Evolutionary conservation across 1,139 yeast genomes (phyloP), one percentile per base, ranked within the genome.

Genomic region (Suhomyces choctaworum): DNA sequence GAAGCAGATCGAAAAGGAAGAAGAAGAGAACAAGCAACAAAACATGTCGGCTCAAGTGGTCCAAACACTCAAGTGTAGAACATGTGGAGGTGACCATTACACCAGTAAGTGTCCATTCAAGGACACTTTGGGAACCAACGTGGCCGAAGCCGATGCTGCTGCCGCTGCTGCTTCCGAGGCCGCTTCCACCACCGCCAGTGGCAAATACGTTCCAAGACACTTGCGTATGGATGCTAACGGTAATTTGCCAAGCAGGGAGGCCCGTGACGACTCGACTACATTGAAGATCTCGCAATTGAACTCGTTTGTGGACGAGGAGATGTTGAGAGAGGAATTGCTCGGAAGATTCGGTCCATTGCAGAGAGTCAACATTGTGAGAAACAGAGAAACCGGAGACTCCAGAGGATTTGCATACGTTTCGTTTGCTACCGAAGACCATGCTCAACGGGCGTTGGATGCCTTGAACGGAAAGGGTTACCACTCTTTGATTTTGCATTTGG

Each of bases 391-490:
- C 21, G 95, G 96, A 46, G 84, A 84, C 62, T 86, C 96, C 39
- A 84, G 92, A 70, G 99, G 99, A 51, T 82, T 90, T 64, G 98
- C 98, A n/a, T 92, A 88, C 62, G 95, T 90, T 47, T 83, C 94
- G 39, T 90, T 86, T 65, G 77, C 75, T 32, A 71, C 82, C 42
- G 82, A 79, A 55, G 62, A 64, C 39, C 70, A 70, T 51, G 98
- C 97, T 31, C 83, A 85, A 64, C 65, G 62, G 48, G 97, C 97
- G 31, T 72, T 84, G 66, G 81, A 84, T 46, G 71, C 70, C 48
- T 76, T 89, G 64, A 78, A 92, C 60, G 97, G 97, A 54, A 84
- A 80, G 71, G 96, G 97, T 73, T 83, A 85, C 76, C 88, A 85
- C 74, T 85, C 85, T 56, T 76, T 92, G 77, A 89, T 92, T 61